phyloP scores from a whole-genome alignment of 1,139 yeast species.

The Lodderomyces orthopsilosis region DNA sequence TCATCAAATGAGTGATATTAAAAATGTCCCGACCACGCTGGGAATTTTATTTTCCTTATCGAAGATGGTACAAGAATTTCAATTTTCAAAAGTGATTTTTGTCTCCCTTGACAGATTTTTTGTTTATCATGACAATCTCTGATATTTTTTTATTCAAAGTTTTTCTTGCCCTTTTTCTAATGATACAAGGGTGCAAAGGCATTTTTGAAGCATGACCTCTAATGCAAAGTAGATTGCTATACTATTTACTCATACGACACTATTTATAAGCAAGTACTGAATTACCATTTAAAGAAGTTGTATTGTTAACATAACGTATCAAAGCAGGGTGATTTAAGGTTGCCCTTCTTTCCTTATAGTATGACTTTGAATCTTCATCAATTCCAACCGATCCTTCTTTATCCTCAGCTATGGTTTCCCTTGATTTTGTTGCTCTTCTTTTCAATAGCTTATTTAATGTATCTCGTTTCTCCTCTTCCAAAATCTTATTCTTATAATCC shows the following conservation, averaged over 20 bases:
- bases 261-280: constrained; percentile 20
- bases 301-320: constrained; percentile 26
- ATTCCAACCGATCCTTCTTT: constrained; percentile 35
- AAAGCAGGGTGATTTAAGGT: constrained; percentile 33
- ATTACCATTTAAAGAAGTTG: constrained; percentile 19
- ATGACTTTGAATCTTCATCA: constrained; percentile 22
- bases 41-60: background rate
- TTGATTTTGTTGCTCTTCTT: constrained; percentile 72
- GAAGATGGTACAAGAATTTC: background rate
- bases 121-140: background rate
- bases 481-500: constrained; percentile 75
- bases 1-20: background rate
- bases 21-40: background rate
- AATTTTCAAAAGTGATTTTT: background rate
- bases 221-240: no score
- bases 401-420: constrained; percentile 35
- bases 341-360: constrained; percentile 35
- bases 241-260: no score
- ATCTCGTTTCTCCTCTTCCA: constrained; percentile 91
- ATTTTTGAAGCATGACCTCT: no score
- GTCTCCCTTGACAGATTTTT: background rate
- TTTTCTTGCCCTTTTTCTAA: no score
- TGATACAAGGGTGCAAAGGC: background rate
- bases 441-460: constrained; percentile 82
- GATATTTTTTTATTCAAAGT: no score